phyloP scores from a whole-genome alignment of 2,329 filamentous ascomycete genomes.

The Graphilbum sp. region DNA sequence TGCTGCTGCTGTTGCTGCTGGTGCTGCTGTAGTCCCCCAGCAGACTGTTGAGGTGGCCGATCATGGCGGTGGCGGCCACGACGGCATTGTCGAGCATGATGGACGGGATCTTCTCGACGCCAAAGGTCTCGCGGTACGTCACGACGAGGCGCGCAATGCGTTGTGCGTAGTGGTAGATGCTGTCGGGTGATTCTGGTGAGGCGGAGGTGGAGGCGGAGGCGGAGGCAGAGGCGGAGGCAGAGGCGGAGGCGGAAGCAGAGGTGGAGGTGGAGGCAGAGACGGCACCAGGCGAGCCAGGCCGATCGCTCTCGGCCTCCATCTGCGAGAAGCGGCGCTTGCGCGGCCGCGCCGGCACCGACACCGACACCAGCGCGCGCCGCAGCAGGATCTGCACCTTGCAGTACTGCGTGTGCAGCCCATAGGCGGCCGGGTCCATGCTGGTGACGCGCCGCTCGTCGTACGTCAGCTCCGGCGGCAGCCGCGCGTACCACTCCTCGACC shows the following conservation, averaged over 20 bases:
- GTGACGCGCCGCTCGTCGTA: conserved; percentile 2
- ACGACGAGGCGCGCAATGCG: conserved; percentile 4
- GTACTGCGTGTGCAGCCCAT: conserved; percentile 4
- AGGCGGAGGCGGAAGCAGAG: too few relatives aligned
- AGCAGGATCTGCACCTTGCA: conserved; percentile 5
- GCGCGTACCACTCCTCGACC: conserved; percentile 3
- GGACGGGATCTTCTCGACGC: conserved; percentile 4
- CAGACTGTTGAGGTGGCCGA: conserved; percentile 1
- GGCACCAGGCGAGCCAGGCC: too few relatives aligned
- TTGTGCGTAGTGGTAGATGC: conserved; percentile 2
- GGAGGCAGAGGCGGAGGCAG: too few relatives aligned
- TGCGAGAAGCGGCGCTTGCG: not conserved
- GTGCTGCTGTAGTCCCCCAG: too few relatives aligned
- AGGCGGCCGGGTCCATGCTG: conserved; percentile 3
- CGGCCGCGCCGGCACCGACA: not conserved
- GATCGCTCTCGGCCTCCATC: not conserved
- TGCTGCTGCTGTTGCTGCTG: too few relatives aligned
- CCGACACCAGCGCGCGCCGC: not conserved
- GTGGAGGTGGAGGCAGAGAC: too few relatives aligned
- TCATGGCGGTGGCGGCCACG: conserved; percentile 4
- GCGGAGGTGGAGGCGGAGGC: too few relatives aligned
- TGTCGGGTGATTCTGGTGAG: not conserved
- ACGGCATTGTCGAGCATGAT: conserved; percentile 6
- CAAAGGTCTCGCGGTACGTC: conserved; percentile 4
- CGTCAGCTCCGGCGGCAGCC: conserved; percentile 2